phyloP scores from a whole-genome alignment of 371 early-diverging fungal genomes.

The Mucor indicus region DNA sequence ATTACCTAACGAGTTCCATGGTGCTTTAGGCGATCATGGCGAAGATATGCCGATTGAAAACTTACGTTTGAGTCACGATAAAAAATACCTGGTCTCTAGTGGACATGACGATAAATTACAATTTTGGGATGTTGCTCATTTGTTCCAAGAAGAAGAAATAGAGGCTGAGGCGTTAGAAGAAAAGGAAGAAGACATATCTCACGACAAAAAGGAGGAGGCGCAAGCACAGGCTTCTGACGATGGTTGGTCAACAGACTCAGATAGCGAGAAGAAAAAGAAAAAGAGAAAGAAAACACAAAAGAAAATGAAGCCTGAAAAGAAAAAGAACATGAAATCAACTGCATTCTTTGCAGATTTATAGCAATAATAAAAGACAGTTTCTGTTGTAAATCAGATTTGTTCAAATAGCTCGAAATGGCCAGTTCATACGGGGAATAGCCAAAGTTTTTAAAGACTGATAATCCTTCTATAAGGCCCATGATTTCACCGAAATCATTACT shows the following conservation, averaged over 20 bases:
- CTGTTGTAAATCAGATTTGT: too few relatives aligned
- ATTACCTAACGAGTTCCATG: conserved; percentile 84
- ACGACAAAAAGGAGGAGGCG: conserved; percentile 26
- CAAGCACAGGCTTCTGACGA: conserved; percentile 6
- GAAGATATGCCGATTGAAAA: conserved; percentile 83
- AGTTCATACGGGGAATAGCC: too few relatives aligned
- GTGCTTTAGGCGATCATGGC: conserved; percentile 85
- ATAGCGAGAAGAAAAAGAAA: conserved; percentile 12
- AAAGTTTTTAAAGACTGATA: too few relatives aligned
- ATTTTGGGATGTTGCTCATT: conserved; percentile 77
- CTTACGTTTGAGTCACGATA: conserved; percentile 62
- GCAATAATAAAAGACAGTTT: too few relatives aligned
- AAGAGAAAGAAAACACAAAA: conserved; percentile 22
- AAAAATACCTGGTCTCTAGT: conserved; percentile 67
- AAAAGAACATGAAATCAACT: conserved; percentile 3
- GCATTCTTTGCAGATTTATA: conserved; percentile 31
- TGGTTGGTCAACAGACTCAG: conserved; percentile 25
- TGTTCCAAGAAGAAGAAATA: conserved; percentile 38
- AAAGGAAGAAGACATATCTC: conserved; percentile 18
- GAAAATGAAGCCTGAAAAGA: conserved; percentile 18
- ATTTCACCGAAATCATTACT: too few relatives aligned
- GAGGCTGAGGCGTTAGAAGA: conserved; percentile 22
- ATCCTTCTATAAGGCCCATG: too few relatives aligned
- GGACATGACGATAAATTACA: conserved; percentile 84
- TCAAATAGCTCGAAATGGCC: too few relatives aligned